Percentiles rank a stretch among this genome's conserved stretches.
Conservation (phyloP, 306 rosid species). For the Malus asiatica region DNA sequence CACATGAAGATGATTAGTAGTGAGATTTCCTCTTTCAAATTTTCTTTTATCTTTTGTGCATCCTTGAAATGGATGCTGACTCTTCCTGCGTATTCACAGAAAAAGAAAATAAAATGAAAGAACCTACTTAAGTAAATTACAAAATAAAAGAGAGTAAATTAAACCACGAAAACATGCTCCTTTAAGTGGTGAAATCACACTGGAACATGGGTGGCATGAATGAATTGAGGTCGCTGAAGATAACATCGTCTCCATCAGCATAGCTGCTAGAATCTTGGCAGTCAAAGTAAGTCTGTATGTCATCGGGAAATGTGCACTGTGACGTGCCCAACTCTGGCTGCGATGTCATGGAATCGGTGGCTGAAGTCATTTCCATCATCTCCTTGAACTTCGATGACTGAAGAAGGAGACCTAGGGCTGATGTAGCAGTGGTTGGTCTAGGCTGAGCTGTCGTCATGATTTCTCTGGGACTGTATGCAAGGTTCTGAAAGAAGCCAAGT, state of each 20-base stretch:
- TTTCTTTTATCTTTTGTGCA: background rate
- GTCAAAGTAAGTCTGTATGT: slow-evolving; percentile 28
- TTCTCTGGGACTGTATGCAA: slow-evolving; percentile 3
- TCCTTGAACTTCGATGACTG: slow-evolving; percentile 44
- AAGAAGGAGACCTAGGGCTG: slow-evolving; percentile 40
- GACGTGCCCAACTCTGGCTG: background rate
- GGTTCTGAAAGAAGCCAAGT: slow-evolving; percentile 19
- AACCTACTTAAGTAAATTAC: background rate
- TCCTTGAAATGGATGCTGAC: background rate
- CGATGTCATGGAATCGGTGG: slow-evolving; percentile 3
- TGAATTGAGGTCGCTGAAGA: slow-evolving; percentile 30
- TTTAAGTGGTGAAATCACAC: slow-evolving; percentile 19
- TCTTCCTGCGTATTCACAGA: slow-evolving; percentile 3
- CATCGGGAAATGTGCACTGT: slow-evolving; percentile 21
- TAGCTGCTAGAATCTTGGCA: slow-evolving; percentile 22
- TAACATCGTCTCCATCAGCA: slow-evolving; percentile 25
- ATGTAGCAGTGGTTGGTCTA: slow-evolving; percentile 28
- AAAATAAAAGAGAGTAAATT: background rate
- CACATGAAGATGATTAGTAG: background rate
- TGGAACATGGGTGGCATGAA: slow-evolving; percentile 25
- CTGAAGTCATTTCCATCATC: slow-evolving; percentile 35
- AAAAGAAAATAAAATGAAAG: background rate
- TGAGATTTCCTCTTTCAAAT: background rate
- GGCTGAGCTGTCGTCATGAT: slow-evolving; percentile 4
- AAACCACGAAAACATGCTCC: background rate